Conservation (phyloP, 2,329 filamentous ascomycete genomes). For the Colletotrichum kahawae region DNA sequence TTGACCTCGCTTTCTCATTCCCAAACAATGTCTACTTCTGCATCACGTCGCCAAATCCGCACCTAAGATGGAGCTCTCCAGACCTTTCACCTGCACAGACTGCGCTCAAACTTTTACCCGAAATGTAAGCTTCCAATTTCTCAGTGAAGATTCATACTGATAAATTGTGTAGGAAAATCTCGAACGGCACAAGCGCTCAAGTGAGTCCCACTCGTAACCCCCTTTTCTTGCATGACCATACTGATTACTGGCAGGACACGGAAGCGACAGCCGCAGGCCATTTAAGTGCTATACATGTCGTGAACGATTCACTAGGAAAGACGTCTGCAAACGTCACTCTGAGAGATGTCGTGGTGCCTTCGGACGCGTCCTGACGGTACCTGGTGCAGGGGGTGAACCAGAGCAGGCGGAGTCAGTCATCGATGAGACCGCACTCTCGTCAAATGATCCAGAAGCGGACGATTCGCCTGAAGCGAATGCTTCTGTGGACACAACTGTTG, state of each 20-base stretch:
- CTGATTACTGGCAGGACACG: conserved; percentile 23
- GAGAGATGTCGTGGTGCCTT: conserved; percentile 17
- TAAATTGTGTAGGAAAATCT: conserved; percentile 22
- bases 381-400: neutral
- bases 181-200: conserved; percentile 26
- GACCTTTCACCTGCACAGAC: conserved; percentile 19
- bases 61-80: conserved; percentile 12
- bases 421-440: neutral
- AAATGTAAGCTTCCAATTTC: neutral
- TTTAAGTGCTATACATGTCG: conserved; percentile 25
- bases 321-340: conserved; percentile 25
- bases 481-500: neutral
- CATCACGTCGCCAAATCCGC: neutral
- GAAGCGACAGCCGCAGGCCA: conserved; percentile 20
- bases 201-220: neutral
- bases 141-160: neutral
- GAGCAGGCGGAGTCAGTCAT: neutral
- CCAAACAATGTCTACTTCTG: neutral
- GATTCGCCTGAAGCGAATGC: neutral
- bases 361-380: neutral
- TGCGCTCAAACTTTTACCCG: conserved; percentile 24
- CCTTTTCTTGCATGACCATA: neutral
- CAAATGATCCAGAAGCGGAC: neutral
- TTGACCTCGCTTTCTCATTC: neutral
- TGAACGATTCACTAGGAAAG: conserved; percentile 22